Percentiles rank a stretch among this genome's conserved stretches.
These are phyloP conservation scores for Mucor saturninus DNA, from an alignment of 371 early-diverging fungal species.

Conservation along the genomic window DNA sequence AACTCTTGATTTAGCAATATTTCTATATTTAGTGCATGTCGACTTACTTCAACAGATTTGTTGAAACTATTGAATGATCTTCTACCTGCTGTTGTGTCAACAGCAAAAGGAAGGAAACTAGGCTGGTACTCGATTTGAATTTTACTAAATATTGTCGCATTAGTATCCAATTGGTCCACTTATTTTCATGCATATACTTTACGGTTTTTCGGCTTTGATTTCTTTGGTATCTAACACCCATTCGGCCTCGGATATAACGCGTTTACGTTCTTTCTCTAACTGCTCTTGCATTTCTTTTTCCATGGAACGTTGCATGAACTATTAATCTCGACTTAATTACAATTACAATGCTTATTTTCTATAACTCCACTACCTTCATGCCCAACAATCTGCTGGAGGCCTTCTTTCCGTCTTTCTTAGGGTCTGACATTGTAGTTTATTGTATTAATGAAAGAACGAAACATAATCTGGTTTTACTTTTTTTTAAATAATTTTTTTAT, in stretches of 20 bases:
- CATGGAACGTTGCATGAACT: slow-evolving; percentile 65
- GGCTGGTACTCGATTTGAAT: slow-evolving; percentile 59
- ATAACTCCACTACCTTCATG: slow-evolving; percentile 42
- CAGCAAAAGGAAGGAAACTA: slow-evolving; percentile 50
- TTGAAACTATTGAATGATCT: slow-evolving; percentile 60
- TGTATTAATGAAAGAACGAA: no score
- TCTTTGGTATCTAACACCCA: slow-evolving; percentile 58
- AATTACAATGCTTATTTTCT: not conserved
- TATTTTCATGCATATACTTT: slow-evolving; percentile 4
- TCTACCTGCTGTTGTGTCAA: slow-evolving; percentile 46
- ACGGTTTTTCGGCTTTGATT: slow-evolving; percentile 55
- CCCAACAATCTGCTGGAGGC: slow-evolving; percentile 49
- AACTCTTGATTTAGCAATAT: not conserved
- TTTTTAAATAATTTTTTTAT: no score
- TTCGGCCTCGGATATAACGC: slow-evolving; percentile 62
- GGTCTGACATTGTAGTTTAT: slow-evolving; percentile 2
- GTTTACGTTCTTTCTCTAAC: slow-evolving; percentile 48
- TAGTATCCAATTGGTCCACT: not conserved
- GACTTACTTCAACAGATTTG: slow-evolving; percentile 44
- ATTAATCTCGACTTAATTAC: not conserved
- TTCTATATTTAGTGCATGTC: not conserved
- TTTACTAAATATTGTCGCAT: slow-evolving; percentile 36
- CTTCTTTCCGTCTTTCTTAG: slow-evolving; percentile 34
- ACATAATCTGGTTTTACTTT: no score
- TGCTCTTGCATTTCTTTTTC: slow-evolving; percentile 44